Evolutionary conservation across 805 yeast genomes (phyloP), one percentile per base, ranked within the genome.

Genomic region (Candida palmyrensis): DNA sequence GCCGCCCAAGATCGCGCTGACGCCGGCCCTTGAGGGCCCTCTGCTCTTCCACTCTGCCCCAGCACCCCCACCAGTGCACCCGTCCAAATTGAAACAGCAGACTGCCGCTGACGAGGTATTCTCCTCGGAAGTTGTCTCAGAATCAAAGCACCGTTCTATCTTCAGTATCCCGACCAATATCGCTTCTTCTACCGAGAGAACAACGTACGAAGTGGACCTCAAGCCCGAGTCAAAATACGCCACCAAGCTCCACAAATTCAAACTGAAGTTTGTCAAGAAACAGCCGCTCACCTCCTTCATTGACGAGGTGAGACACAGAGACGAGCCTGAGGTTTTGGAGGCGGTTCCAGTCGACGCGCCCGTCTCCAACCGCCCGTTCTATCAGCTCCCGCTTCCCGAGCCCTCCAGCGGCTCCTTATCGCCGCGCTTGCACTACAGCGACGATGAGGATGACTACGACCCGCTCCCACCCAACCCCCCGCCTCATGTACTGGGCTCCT

Each of bases 1-100:
- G 16, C 72, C 72, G 3, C 68, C 71, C 6, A 66, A n/a, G n/a
- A 25, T 12, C 13, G 19, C 16, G 17, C 33, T 4, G 25, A 30
- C 24, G 15, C 38, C 15, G 42, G 40, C 3, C 15, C 27, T 4
- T 23, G 45, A 3, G 11, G n/a, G 10, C 10, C 29, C 24, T 12
- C 17, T 13, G 19, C 29, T 16, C 24, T 8, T 6, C 6, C 6
- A 16, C 29, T 16, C 12, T 7, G 5, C 7, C 6, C 6, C 21
- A 8, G 6, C 7, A 11, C 23, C 22, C 11, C 30, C 30, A 6
- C 30, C 30, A 5, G 21, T 28, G 6, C 30, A 28, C n/a, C 30
- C 30, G 5, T 27, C 15, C 6, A 27, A 27, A 12, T 8, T 25
- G 27, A 13, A 25, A 17, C 10, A 14, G 18, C 36, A 41, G 23